Evolutionary conservation across 148 eudicot species (phyloP).

Genomic region (Rhododendron henanense): DNA sequence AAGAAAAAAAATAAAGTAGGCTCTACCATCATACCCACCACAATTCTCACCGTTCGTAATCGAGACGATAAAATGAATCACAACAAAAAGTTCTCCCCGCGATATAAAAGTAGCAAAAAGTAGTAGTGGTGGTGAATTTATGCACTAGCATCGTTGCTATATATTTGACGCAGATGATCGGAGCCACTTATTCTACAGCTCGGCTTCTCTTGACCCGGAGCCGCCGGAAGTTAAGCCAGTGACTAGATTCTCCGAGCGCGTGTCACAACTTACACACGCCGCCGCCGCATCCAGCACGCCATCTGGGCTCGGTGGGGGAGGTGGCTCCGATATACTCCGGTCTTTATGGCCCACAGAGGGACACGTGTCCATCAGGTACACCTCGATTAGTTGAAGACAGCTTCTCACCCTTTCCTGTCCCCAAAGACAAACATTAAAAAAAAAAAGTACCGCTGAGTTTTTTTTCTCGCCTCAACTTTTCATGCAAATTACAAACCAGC

Average conservation of each 20-base stretch:
- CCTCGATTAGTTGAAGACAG: conserved; percentile 38
- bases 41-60: not conserved
- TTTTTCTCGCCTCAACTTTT: not conserved
- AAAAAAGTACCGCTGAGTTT: not conserved
- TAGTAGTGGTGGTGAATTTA: not conserved
- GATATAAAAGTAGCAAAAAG: not conserved
- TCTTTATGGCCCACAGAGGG: conserved; percentile 3
- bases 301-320: conserved; percentile 21
- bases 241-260: conserved; percentile 8
- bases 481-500: not conserved
- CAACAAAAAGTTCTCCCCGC: not conserved
- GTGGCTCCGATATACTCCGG: not conserved
- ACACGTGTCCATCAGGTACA: conserved; percentile 32
- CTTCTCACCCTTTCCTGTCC: conserved; percentile 35
- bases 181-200: conserved; percentile 13
- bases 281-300: conserved; percentile 32
- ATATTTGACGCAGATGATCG: conserved; percentile 7
- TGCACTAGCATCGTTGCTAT: not conserved
- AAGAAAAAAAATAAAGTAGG: not conserved
- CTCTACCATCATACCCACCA: not conserved
- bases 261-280: conserved; percentile 23
- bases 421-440: not conserved
- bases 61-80: not conserved
- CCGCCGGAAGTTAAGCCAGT: not conserved
- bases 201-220: not conserved